A percentile compares a stretch with the other conserved stretches of the same genome.
Conservation (phyloP, 345 rosid genomes). For the Durio zibethinus region DNA sequence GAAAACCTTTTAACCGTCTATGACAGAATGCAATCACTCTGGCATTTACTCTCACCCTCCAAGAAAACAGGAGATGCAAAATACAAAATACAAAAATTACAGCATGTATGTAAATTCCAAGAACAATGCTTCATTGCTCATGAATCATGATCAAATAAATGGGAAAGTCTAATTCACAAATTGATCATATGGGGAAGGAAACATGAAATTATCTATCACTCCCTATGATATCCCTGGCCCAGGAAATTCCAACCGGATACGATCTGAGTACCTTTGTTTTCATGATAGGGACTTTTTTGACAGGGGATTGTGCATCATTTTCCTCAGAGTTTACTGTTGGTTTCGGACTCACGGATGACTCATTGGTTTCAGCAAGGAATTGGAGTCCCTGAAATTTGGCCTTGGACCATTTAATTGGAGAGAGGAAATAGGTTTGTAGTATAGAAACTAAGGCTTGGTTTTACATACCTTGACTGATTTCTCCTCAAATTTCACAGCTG, state of each 20-base stretch:
- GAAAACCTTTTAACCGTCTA: background rate
- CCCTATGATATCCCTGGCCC: conserved; percentile 34
- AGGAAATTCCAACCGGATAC: conserved; percentile 64
- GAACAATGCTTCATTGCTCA: background rate
- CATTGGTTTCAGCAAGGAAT: conserved; percentile 55
- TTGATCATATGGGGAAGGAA: background rate
- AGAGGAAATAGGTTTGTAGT: background rate
- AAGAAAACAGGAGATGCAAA: background rate
- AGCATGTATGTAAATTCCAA: background rate
- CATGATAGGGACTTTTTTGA: conserved; percentile 22
- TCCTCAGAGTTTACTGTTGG: conserved; percentile 19
- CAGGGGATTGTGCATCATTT: conserved; percentile 23
- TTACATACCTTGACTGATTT: conserved; percentile 44
- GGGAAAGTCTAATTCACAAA: background rate
- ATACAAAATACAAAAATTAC: background rate
- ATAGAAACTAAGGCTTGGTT: background rate
- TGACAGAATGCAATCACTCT: background rate
- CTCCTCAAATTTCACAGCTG: conserved; percentile 41
- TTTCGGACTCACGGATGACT: conserved; percentile 26
- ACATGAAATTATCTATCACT: conserved; percentile 9
- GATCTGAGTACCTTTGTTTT: conserved; percentile 65
- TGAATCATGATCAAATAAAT: conserved; percentile 8
- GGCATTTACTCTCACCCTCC: background rate
- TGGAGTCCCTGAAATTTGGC: conserved; percentile 67
- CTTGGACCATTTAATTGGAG: background rate